Conservation (phyloP, 1,284 basidiomycete genomes). For the Malassezia brasiliensis region DNA sequence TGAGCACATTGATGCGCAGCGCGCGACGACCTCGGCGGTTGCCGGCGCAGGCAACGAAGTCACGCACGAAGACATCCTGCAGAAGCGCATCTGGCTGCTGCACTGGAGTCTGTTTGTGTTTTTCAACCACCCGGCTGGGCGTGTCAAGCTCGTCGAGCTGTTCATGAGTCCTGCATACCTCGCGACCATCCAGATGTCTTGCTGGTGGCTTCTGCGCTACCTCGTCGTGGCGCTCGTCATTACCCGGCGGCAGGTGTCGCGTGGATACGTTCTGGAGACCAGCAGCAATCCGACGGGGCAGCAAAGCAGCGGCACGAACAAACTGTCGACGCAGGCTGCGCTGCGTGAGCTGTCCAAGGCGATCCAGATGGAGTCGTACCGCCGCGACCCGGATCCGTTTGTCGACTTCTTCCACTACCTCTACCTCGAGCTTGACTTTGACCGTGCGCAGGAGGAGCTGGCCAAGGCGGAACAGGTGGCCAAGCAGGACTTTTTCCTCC, state of each 20-base stretch:
- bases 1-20: slow-evolving; percentile 66
- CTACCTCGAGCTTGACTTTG: slow-evolving; percentile 84
- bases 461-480: slow-evolving; percentile 72
- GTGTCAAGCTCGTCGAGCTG: slow-evolving; percentile 86
- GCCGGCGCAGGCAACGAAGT: slow-evolving; percentile 2
- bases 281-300: slow-evolving; percentile 17
- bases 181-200: slow-evolving; percentile 93
- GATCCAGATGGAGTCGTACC: slow-evolving; percentile 41
- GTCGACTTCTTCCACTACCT: slow-evolving; percentile 86
- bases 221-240: slow-evolving; percentile 84
- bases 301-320: slow-evolving; percentile 30
- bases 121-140: slow-evolving; percentile 87
- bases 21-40: slow-evolving; percentile 18
- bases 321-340: slow-evolving; percentile 41
- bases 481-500: slow-evolving; percentile 84
- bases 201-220: slow-evolving; percentile 90
- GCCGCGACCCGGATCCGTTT: slow-evolving; percentile 79
- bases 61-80: slow-evolving; percentile 59
- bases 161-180: slow-evolving; percentile 93
- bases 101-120: slow-evolving; percentile 99
- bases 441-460: slow-evolving; percentile 74
- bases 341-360: slow-evolving; percentile 43
- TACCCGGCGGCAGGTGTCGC: slow-evolving; percentile 58
- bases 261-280: slow-evolving; percentile 37
- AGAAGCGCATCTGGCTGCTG: slow-evolving; percentile 91